phyloP scores from a whole-genome alignment of 2,329 filamentous ascomycete genomes.

The Zasmidium citrigriseum region DNA sequence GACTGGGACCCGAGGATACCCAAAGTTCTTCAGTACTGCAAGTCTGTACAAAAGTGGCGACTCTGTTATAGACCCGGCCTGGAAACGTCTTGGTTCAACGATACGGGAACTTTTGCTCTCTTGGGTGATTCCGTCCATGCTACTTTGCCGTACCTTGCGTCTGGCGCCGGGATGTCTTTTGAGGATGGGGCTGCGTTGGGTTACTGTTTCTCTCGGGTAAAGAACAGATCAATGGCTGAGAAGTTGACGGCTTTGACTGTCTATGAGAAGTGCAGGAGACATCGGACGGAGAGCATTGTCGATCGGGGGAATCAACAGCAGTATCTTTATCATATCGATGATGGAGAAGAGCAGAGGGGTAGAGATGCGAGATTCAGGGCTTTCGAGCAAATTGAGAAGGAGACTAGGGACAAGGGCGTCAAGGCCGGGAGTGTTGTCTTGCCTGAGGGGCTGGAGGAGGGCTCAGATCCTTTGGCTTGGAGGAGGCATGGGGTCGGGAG shows the following conservation, averaged over 20 bases:
- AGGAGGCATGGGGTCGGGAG: constrained; percentile 17
- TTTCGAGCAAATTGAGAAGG: constrained; percentile 13
- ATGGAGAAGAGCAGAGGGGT: constrained; percentile 56
- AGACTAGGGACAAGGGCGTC: background rate
- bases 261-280: constrained; percentile 60
- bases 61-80: constrained; percentile 59
- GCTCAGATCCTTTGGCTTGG: constrained; percentile 19
- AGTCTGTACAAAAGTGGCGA: constrained; percentile 63
- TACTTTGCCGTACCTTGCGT: constrained; percentile 63
- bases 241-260: constrained; percentile 35
- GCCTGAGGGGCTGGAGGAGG: constrained; percentile 11
- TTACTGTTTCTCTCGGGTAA: constrained; percentile 9
- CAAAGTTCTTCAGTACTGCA: constrained; percentile 59
- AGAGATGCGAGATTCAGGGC: constrained; percentile 12
- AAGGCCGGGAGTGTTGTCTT: background rate
- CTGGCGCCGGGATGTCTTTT: constrained; percentile 60
- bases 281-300: constrained; percentile 62
- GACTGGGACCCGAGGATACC: constrained; percentile 54
- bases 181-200: constrained; percentile 63
- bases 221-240: background rate
- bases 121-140: constrained; percentile 67
- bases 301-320: constrained; percentile 62
- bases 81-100: constrained; percentile 56
- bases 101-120: constrained; percentile 58
- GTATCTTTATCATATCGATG: constrained; percentile 62